phyloP scores from a whole-genome alignment of 2,329 filamentous ascomycete genomes.

The Xylariaceae sp. region DNA sequence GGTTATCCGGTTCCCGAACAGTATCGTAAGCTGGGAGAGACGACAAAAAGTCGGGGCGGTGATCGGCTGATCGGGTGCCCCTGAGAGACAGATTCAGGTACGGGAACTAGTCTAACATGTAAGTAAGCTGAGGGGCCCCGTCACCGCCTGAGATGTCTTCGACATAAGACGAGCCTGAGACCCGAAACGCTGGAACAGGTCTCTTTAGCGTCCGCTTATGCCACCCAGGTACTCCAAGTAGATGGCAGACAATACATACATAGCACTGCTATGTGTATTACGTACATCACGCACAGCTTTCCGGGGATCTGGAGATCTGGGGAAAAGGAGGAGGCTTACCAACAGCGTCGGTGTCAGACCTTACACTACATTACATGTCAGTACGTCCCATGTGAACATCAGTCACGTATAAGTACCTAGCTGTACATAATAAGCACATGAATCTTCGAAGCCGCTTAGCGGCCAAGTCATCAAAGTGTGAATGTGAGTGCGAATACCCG shows the following conservation, averaged over 20 bases:
- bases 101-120: no score
- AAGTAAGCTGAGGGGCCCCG: no score
- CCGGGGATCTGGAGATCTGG: background rate
- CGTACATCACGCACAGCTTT: background rate
- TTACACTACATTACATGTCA: background rate
- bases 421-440: background rate
- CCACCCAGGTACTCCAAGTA: background rate
- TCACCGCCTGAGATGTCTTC: no score
- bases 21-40: no score
- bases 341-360: background rate
- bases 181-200: no score
- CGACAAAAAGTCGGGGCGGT: no score
- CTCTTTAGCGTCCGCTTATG: background rate
- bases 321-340: background rate
- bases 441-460: background rate
- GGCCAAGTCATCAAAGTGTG: background rate
- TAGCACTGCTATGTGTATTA: background rate
- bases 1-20: no score
- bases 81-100: no score
- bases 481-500: no score
- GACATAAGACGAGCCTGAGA: no score
- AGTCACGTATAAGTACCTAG: background rate
- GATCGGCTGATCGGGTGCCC: no score
- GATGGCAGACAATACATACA: background rate
- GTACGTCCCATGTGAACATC: background rate